Conservation (phyloP, 192 early-diverging fungal species). For the Chytriomyces hyalinus region DNA sequence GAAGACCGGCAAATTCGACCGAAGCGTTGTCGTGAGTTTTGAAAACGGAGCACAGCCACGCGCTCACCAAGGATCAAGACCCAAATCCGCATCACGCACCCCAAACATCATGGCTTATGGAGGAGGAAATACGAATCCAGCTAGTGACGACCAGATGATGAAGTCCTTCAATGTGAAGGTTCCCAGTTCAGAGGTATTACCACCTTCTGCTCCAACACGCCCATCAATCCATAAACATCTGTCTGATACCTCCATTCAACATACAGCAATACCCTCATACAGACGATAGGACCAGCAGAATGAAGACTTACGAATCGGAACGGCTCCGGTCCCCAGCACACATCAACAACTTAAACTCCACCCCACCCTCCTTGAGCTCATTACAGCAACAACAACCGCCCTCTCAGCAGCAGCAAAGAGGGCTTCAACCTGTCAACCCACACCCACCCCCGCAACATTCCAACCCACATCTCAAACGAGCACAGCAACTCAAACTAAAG, state of each 20-base stretch:
- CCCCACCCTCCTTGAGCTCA: not conserved
- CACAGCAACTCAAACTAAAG: no score
- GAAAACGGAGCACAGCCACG: constrained; percentile 2
- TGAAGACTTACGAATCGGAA: constrained; percentile 16
- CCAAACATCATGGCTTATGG: constrained; percentile 22
- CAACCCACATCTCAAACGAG: no score
- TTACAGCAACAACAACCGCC: not conserved
- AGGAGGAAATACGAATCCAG: constrained; percentile 25
- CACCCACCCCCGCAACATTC: no score
- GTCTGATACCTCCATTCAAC: not conserved
- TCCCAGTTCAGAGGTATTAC: not conserved
- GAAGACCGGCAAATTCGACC: constrained; percentile 9
- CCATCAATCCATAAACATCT: not conserved
- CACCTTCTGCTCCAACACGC: not conserved
- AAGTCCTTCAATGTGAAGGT: constrained; percentile 24
- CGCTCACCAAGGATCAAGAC: not conserved
- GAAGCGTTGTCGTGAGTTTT: constrained; percentile 6
- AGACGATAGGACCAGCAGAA: constrained; percentile 7
- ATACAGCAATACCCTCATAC: constrained; percentile 19
- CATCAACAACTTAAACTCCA: not conserved
- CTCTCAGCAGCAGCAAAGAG: constrained; percentile 1
- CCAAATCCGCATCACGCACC: not conserved
- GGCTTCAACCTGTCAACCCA: no score
- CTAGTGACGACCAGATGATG: constrained; percentile 25
- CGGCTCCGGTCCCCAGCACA: not conserved